Conservation (phyloP, 331 rosid genomes). For the Quercus phellos region DNA sequence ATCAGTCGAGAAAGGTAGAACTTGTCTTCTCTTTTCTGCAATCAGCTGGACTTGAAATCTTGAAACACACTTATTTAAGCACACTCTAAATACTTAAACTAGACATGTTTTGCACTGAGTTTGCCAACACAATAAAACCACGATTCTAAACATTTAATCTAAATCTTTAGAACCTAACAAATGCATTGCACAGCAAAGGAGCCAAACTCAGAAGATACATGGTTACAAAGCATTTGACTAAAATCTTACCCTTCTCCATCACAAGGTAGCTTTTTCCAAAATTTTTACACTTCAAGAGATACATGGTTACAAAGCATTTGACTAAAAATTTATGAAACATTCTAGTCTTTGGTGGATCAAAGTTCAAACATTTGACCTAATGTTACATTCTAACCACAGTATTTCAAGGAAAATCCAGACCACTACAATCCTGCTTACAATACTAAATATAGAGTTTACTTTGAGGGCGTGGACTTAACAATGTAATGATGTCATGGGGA, state of each 20-base stretch:
- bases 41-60: too few relatives aligned
- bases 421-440: conserved; percentile 34
- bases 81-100: too few relatives aligned
- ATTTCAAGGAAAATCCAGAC: conserved; percentile 56
- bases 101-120: too few relatives aligned
- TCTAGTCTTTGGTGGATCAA: background rate
- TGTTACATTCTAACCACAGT: conserved; percentile 16
- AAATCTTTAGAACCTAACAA: too few relatives aligned
- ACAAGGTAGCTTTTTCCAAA: conserved; percentile 39
- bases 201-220: background rate
- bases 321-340: background rate
- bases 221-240: background rate
- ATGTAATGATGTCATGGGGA: conserved; percentile 50
- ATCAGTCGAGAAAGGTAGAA: too few relatives aligned
- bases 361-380: background rate
- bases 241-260: conserved; percentile 25
- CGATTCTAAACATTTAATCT: too few relatives aligned
- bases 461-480: conserved; percentile 53
- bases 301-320: background rate
- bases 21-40: too few relatives aligned
- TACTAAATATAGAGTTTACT: conserved; percentile 51
- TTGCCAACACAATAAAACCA: too few relatives aligned
- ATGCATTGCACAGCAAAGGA: too few relatives aligned
- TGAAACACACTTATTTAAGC: too few relatives aligned
- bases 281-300: background rate